Evolutionary conservation across 2,329 filamentous ascomycete genomes (phyloP), one percentile per base, ranked within the genome.

Genomic region (Acrocalymma vagum): DNA sequence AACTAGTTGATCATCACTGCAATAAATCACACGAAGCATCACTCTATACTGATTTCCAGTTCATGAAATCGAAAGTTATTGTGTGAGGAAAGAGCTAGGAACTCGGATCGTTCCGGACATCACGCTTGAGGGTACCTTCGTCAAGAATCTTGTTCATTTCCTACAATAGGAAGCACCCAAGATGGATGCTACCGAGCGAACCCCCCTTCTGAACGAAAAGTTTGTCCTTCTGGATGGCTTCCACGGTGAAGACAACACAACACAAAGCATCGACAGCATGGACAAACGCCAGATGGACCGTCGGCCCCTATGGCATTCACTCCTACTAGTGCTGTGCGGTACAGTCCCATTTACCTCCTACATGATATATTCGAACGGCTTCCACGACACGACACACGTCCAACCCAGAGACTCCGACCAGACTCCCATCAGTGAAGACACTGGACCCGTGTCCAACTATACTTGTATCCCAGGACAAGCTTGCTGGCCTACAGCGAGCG

Each of bases 401-500:
- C 23, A 25, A 11, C 21, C 32, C 11, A 14, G 20, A n/a, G 17
- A 13, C 13, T 3, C 36, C 9, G 14, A 13, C 14, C 29, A 36
- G 2, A 6, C 26, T 5, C 15, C 31, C 13, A 18, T 11, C 11
- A n/a, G 22, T 1, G 26, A 34, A 3, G 20, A 3, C 11, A 10
- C 32, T 9, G n/a, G 10, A 8, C 4, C 26, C 6, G 16, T 38
- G 3, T 60, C 50, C 4, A 66, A 60, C 20, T 66, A 65, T 37
- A 63, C 62, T 20, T 69, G 65, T 35, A 45, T 51, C 41, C 72
- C 71, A 3, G 59, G 58, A 5, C 65, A 74, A 34, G 30, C 43
- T 16, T 74, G 72, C 31, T 69, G 65, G 65, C 63, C 63, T 9
- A 58, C 55, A 2, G 24, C 40, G n/a, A 49, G 6, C n/a, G 48